Evolutionary conservation across 345 rosid species (phyloP).

Genomic region (Excoecaria cochinchinensis): DNA sequence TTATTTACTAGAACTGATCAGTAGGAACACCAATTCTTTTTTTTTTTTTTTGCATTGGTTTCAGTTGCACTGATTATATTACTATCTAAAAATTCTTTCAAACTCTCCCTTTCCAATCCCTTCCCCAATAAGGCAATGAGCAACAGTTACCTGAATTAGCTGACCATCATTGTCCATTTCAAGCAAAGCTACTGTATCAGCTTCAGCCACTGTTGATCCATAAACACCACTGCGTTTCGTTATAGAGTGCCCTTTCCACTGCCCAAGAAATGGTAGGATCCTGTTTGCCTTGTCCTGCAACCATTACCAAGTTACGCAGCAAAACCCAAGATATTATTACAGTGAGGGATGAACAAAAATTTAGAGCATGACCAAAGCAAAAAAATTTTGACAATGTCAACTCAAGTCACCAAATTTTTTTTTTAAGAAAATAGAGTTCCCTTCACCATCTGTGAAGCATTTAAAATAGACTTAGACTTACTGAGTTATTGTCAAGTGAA

Average conservation of each 20-base stretch:
- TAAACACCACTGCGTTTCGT: slow-evolving; percentile 91
- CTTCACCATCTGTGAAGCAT: neutral
- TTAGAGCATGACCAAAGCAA: too few relatives aligned
- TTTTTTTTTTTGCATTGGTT: neutral
- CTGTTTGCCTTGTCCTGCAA: slow-evolving; percentile 49
- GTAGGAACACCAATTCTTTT: neutral
- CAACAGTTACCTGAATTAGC: slow-evolving; percentile 58
- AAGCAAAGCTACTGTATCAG: slow-evolving; percentile 54
- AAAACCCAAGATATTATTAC: too few relatives aligned
- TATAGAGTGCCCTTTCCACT: slow-evolving; percentile 81
- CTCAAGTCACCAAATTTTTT: neutral
- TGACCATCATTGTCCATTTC: slow-evolving; percentile 64
- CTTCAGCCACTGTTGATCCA: slow-evolving; percentile 79
- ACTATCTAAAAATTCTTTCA: neutral
- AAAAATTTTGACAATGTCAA: slow-evolving; percentile 1
- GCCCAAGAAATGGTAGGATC: slow-evolving; percentile 72
- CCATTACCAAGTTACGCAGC: neutral
- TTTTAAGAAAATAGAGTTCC: neutral
- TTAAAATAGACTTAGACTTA: slow-evolving; percentile 22
- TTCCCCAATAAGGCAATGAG: slow-evolving; percentile 12
- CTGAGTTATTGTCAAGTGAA: slow-evolving; percentile 42
- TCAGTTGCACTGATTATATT: neutral
- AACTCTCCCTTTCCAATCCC: neutral
- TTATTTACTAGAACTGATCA: neutral
- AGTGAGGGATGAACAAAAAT: too few relatives aligned